A percentile compares a stretch with the other conserved stretches of the same genome.
Evolutionary conservation across 768 basidiomycete genomes (phyloP).

Genomic region (Mycena indigotica): DNA sequence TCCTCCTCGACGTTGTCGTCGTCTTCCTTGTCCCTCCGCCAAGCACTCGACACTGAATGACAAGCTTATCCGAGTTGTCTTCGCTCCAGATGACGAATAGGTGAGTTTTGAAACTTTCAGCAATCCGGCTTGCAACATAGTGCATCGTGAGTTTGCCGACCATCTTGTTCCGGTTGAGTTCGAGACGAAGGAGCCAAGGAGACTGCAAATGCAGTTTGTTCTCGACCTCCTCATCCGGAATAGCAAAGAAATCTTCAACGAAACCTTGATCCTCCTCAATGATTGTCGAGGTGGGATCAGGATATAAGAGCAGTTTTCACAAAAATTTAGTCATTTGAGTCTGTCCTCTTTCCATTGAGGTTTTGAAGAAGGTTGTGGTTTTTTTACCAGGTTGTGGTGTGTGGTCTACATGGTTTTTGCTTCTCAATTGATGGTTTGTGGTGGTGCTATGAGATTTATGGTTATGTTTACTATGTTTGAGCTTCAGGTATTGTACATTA

Average conservation of each 20-base stretch:
- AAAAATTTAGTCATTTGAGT: no score
- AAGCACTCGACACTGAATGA: constrained; percentile 93
- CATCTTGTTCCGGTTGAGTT: constrained; percentile 92
- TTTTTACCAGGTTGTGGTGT: no score
- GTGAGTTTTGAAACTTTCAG: constrained; percentile 93
- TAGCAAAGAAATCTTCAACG: constrained; percentile 98
- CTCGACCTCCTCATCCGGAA: constrained; percentile 96
- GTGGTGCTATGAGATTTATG: no score
- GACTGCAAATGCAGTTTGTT: constrained; percentile 89
- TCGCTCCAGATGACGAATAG: constrained; percentile 98
- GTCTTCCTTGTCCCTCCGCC: constrained; percentile 65
- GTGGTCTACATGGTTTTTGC: no score
- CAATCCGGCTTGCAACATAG: constrained; percentile 90
- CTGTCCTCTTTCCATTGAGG: no score
- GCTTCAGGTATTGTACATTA: no score
- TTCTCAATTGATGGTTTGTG: no score
- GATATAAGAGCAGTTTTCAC: no score
- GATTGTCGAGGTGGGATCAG: constrained; percentile 83
- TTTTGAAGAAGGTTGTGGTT: no score
- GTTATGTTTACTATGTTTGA: no score
- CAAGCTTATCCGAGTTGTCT: constrained; percentile 96
- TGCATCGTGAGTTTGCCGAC: constrained; percentile 95
- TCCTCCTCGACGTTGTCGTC: constrained; percentile 93
- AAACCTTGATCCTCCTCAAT: constrained; percentile 96
- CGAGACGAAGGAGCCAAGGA: constrained; percentile 59